These are phyloP conservation scores for Colletotrichum spaethianum DNA, from an alignment of 2,329 filamentous ascomycete species.

Conservation along the genomic window DNA sequence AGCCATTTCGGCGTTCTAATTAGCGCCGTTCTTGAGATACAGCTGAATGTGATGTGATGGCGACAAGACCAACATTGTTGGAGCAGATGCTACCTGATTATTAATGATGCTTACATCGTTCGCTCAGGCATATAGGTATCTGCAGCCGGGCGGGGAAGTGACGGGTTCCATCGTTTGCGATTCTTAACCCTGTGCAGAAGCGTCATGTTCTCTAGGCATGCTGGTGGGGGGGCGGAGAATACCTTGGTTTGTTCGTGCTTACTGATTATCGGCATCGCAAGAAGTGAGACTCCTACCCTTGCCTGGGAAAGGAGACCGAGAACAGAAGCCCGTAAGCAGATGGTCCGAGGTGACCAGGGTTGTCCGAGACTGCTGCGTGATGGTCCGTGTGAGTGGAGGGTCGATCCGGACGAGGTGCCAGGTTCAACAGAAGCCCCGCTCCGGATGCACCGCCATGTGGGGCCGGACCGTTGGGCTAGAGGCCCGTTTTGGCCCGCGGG, in stretches of 20 bases:
- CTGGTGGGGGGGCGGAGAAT: not conserved
- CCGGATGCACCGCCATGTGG: conserved; percentile 12
- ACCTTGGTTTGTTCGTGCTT: not conserved
- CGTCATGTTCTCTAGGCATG: not conserved
- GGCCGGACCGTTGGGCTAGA: conserved; percentile 1
- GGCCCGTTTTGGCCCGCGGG: conserved; percentile 9
- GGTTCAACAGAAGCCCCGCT: conserved; percentile 5
- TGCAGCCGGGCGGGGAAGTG: conserved; percentile 1
- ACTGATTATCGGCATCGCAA: not conserved
- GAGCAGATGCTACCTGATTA: not conserved
- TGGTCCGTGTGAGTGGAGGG: not conserved
- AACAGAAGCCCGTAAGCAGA: not conserved
- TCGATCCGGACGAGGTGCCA: conserved; percentile 14
- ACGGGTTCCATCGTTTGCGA: not conserved
- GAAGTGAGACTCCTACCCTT: not conserved
- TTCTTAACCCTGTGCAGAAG: not conserved
- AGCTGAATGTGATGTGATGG: not conserved
- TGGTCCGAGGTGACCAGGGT: not conserved
- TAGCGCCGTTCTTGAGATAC: not conserved
- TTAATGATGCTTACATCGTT: conserved; percentile 9
- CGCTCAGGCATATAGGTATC: not conserved
- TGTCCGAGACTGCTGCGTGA: not conserved
- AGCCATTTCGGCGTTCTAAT: not conserved
- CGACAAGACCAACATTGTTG: not conserved
- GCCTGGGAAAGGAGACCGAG: too few relatives aligned